Base-by-base conservation (phyloP, 345 rosid species). In the Psidium guajava region DNA sequence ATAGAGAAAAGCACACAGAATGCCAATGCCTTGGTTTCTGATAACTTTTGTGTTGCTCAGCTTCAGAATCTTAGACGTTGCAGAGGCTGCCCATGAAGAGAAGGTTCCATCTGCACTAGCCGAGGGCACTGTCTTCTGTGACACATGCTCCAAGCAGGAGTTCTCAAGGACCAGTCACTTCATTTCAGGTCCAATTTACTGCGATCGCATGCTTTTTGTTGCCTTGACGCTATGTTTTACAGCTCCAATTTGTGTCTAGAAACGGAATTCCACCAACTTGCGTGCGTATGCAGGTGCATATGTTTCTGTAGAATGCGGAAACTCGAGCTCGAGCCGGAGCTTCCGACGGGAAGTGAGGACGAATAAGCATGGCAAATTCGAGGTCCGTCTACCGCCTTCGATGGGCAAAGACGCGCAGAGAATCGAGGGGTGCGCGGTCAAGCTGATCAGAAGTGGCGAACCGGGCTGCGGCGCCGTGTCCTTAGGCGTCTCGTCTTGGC, bases 61-160 rank as follows among this genome's bases (percentile, higher is more conserved):
- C 84, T 87, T 77, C 87, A 27, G 87, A 49, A 55, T 85, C 50
- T n/a, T 20, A 81, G 58, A 55, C 54, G 53, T 44, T 47, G 89
- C 92, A 51, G 91, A 91, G 28, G 89, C 88, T 55, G 87, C 64
- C 24, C 89, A 84, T 82, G 85, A 82, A 40, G 88, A 84, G 89
- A 91, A 89, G 82, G 92, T 80, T 87, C 91, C 92, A 58, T 88
- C 94, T 84, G 93, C 97, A 3, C 90, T 93, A 85, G 95, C 92
- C 14, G 98, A 95, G 32, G 99, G 99, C 40, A 92, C 98, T 82
- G 99, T 96, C 51, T 95, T 89, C 91, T 96, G 99, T 52, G 98
- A 95, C 88, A 95, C 96, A 25, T 95, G 99, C 88, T 93, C 93
- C 91, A 94, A 87, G 16, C 80, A 89, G 44, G 92, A 85, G 82